These are phyloP conservation scores for Purpureocillium lavendulum DNA, from an alignment of 2,329 filamentous ascomycete genomes.

Conservation along the genomic window DNA sequence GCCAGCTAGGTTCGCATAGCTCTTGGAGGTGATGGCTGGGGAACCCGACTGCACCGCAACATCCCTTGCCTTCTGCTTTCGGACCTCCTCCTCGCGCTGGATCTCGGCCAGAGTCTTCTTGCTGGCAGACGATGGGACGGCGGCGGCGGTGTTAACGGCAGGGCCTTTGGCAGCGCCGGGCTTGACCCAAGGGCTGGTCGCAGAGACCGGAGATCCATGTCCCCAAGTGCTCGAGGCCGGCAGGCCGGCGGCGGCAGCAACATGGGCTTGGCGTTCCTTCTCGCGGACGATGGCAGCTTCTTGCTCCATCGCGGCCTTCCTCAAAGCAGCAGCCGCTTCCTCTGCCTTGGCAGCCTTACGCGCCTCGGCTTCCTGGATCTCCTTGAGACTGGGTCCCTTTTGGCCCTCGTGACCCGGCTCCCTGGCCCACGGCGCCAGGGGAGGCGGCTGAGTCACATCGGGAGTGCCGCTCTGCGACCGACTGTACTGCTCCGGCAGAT, in stretches of 20 bases:
- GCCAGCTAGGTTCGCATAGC: slow-evolving; percentile 88
- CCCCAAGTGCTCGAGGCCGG: slow-evolving; percentile 89
- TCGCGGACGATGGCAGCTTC: slow-evolving; percentile 55
- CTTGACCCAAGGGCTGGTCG: slow-evolving; percentile 62
- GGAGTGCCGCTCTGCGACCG: slow-evolving; percentile 75
- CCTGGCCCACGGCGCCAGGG: slow-evolving; percentile 91
- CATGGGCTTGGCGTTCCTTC: slow-evolving; percentile 42
- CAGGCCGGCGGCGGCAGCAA: slow-evolving; percentile 64
- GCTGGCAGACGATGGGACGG: slow-evolving; percentile 21
- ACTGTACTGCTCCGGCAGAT: slow-evolving; percentile 66
- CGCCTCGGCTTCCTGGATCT: slow-evolving; percentile 94
- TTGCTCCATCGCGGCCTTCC: slow-evolving; percentile 71
- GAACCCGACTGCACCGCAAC: slow-evolving; percentile 38
- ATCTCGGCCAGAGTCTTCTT: slow-evolving; percentile 96
- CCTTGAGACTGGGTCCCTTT: slow-evolving; percentile 85
- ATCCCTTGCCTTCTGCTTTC: slow-evolving; percentile 64
- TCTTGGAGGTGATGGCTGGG: slow-evolving; percentile 57
- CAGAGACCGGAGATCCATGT: slow-evolving; percentile 61
- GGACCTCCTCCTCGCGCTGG: slow-evolving; percentile 81
- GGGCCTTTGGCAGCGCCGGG: slow-evolving; percentile 39
- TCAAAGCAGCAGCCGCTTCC: slow-evolving; percentile 67
- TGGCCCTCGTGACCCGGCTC: slow-evolving; percentile 62
- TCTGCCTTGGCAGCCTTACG: slow-evolving; percentile 87
- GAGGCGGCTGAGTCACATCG: slow-evolving; percentile 50
- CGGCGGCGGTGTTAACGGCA: slow-evolving; percentile 10